A percentile compares a stretch with the other conserved stretches of the same genome.
phyloP scores from a whole-genome alignment of 805 yeast genomes.

The Vanderwaltozyma tropicalis region DNA sequence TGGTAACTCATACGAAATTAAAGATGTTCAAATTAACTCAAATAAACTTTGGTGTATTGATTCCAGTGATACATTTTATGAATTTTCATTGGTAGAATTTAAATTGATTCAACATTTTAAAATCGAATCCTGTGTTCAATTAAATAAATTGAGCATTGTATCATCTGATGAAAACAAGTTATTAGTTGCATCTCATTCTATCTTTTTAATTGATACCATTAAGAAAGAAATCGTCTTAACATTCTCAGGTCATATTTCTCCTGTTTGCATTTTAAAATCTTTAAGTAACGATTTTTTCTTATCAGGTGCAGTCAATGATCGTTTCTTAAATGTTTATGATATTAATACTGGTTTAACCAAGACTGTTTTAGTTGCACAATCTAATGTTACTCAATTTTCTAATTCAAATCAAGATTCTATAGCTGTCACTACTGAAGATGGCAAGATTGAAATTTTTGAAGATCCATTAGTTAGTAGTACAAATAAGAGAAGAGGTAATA shows the following conservation, averaged over 20 bases:
- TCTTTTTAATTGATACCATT: slow-evolving; percentile 41
- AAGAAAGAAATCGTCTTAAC: slow-evolving; percentile 35
- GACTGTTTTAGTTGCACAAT: slow-evolving; percentile 60
- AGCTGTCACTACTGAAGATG: slow-evolving; percentile 60
- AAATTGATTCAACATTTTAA: slow-evolving; percentile 34
- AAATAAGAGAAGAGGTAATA: slow-evolving; percentile 38
- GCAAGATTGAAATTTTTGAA: slow-evolving; percentile 59
- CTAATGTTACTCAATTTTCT: slow-evolving; percentile 43
- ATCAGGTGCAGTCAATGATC: slow-evolving; percentile 68
- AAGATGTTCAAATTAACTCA: slow-evolving; percentile 34
- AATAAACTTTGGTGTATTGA: slow-evolving; percentile 52
- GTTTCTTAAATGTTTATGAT: slow-evolving; percentile 64
- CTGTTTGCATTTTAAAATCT: slow-evolving; percentile 41
- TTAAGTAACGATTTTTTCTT: slow-evolving; percentile 36
- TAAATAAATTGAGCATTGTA: slow-evolving; percentile 22
- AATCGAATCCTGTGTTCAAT: slow-evolving; percentile 23
- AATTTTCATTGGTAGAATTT: slow-evolving; percentile 49
- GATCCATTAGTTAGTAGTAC: slow-evolving; percentile 35
- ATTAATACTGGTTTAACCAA: slow-evolving; percentile 29
- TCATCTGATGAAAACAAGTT: slow-evolving; percentile 31
- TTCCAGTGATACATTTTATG: slow-evolving; percentile 43
- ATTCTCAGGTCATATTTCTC: slow-evolving; percentile 70
- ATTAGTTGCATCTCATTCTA: slow-evolving; percentile 57
- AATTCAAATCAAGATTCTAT: slow-evolving; percentile 25
- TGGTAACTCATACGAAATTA: slow-evolving; percentile 37